These are phyloP conservation scores for Tripterygium wilfordii DNA, from an alignment of 177 flowering plant genomes.

Conservation along the genomic window DNA sequence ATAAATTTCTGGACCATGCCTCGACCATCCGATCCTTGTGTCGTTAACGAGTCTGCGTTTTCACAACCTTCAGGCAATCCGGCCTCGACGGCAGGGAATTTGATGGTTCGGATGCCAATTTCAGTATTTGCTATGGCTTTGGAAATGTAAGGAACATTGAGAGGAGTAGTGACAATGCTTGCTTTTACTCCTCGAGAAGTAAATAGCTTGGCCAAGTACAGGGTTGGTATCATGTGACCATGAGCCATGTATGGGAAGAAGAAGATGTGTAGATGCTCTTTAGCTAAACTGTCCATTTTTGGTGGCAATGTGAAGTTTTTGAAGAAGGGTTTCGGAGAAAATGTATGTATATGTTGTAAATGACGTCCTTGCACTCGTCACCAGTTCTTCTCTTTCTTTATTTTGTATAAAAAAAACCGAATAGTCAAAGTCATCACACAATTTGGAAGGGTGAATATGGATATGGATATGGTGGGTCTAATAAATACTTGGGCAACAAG, in stretches of 20 bases:
- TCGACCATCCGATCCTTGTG: no score
- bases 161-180: constrained; percentile 45
- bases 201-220: constrained; percentile 12
- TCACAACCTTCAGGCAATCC: constrained; percentile 19
- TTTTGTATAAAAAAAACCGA: no score
- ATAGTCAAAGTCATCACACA: no score
- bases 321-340: no score
- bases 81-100: constrained; percentile 22
- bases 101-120: constrained; percentile 17
- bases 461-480: no score
- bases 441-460: no score
- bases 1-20: constrained; percentile 2
- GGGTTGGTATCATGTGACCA: constrained; percentile 1
- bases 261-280: neutral
- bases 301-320: no score
- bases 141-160: constrained; percentile 15
- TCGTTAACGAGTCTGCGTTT: neutral
- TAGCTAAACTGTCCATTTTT: neutral
- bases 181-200: constrained; percentile 23
- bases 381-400: no score
- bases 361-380: no score
- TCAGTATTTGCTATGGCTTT: constrained; percentile 17
- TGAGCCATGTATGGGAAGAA: neutral
- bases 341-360: no score
- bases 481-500: no score